Evolutionary conservation across 371 early-diverging fungal species (phyloP), one percentile per base, ranked within the genome.

Genomic region (Umbelopsis sp.): DNA sequence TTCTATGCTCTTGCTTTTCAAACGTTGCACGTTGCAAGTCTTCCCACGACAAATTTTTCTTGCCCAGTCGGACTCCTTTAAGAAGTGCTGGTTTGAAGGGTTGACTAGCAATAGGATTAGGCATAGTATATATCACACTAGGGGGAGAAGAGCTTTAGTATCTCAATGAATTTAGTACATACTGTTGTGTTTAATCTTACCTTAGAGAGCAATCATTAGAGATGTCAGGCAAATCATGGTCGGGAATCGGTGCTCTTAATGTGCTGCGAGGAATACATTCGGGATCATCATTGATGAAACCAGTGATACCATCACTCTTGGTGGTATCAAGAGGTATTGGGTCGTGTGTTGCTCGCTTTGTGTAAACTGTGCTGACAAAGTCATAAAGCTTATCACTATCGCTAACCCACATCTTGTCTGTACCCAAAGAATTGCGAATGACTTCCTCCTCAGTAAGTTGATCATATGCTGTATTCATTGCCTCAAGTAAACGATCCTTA

Each of bases 371-470:
- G 75, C 89, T 90, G 16, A 93, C 72, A 12, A 75, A 67, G 50
- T 93, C 91, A 74, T 89, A 94, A 1, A 92, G 78, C 71, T 85
- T 84, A 75, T 91, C 84, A 32, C 70, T 70, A 50, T 87, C 84
- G n/a, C 89, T 85, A n/a, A 91, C 86, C 76, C 88, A 93, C 14
- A 93, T 66, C 38, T 92, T 68, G 57, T 91, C 90, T 9, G 83
- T 76, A n/a, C 96, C 97, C 50, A 78, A 79, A 7, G 89, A 76
- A 73, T 98, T 98, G 37, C 96, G 86, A 3, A 71, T 70, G 1
- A 62, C 67, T 76, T 98, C 97, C 66, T 93, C 95, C 18, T 87
- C 91, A 0, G 87, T 83, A n/a, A 98, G 73, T 63, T 77, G 76
- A 64, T 80, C 76, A 65, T 94, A 93, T 1, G 82, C 77, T 2